phyloP scores from a whole-genome alignment of 768 basidiomycete species.

The Favolaschia claudopus region DNA sequence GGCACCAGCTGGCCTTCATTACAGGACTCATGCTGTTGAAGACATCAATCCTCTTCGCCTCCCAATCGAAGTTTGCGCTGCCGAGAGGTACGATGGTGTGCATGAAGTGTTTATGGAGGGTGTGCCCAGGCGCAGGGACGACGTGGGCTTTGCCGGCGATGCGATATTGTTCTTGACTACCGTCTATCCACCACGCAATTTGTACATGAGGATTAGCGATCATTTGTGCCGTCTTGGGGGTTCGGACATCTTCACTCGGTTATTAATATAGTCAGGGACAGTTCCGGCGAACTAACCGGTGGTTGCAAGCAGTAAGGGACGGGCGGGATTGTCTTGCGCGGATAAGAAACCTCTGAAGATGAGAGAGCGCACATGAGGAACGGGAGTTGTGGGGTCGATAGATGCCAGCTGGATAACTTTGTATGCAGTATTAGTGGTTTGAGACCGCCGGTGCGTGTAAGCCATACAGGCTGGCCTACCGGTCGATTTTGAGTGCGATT shows the following conservation, averaged over 20 bases:
- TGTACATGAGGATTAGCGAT: slow-evolving; percentile 59
- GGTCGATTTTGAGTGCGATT: slow-evolving; percentile 45
- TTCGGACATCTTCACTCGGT: slow-evolving; percentile 60
- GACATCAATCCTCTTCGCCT: slow-evolving; percentile 61
- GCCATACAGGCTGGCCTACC: slow-evolving; percentile 37
- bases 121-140: slow-evolving; percentile 56
- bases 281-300: slow-evolving; percentile 43
- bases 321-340: slow-evolving; percentile 46
- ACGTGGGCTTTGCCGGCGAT: slow-evolving; percentile 64
- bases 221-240: slow-evolving; percentile 71
- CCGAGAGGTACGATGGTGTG: slow-evolving; percentile 39
- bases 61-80: slow-evolving; percentile 65
- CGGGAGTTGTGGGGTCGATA: slow-evolving; percentile 46
- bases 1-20: slow-evolving; percentile 78
- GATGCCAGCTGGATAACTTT: slow-evolving; percentile 71
- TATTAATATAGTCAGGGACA: background rate
- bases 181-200: slow-evolving; percentile 77
- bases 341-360: slow-evolving; percentile 68
- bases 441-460: background rate
- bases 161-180: slow-evolving; percentile 76
- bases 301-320: slow-evolving; percentile 70
- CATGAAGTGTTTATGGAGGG: slow-evolving; percentile 43
- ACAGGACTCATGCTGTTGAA: slow-evolving; percentile 66
- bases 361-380: slow-evolving; percentile 71
- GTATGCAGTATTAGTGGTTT: background rate